Evolutionary conservation across 2,329 filamentous ascomycete species (phyloP).

Genomic region (Massarina eburnea): DNA sequence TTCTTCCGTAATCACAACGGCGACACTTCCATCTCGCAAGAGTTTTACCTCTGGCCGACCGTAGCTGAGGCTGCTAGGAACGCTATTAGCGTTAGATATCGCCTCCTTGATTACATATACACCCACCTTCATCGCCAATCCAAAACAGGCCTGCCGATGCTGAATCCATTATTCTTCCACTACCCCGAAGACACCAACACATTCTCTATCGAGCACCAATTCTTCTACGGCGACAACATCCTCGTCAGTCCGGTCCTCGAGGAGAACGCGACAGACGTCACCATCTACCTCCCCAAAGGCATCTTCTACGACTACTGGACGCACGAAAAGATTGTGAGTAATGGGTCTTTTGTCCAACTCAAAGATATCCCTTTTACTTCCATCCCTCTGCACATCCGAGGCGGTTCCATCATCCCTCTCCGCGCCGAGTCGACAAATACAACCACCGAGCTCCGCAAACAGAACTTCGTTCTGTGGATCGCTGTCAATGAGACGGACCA

Average conservation of each 20-base stretch:
- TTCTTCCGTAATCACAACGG: constrained; percentile 75
- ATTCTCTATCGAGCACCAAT: constrained; percentile 56
- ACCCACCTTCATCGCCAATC: constrained; percentile 66
- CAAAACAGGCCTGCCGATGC: constrained; percentile 61
- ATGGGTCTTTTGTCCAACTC: constrained; percentile 49
- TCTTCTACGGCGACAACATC: constrained; percentile 60
- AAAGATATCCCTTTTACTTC: constrained; percentile 51
- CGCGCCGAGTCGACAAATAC: constrained; percentile 60
- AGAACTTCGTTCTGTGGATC: constrained; percentile 72
- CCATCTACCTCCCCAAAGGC: constrained; percentile 60
- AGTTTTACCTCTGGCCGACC: constrained; percentile 53
- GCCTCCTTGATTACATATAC: constrained; percentile 75
- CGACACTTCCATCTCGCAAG: constrained; percentile 59
- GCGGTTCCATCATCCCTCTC: constrained; percentile 64
- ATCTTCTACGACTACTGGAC: constrained; percentile 64
- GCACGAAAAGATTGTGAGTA: constrained; percentile 50
- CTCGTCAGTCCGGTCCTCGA: constrained; percentile 59
- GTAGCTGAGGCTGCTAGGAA: constrained; percentile 66
- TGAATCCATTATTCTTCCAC: constrained; percentile 70
- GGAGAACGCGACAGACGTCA: constrained; percentile 54
- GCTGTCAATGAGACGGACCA: constrained; percentile 63
- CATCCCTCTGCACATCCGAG: constrained; percentile 67
- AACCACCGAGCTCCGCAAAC: constrained; percentile 63
- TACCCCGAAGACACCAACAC: constrained; percentile 62
- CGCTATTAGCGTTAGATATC: constrained; percentile 70